Evolutionary conservation across 352 stramenopile species (phyloP).

Genomic region (Globisporangium cylindrosporum): DNA sequence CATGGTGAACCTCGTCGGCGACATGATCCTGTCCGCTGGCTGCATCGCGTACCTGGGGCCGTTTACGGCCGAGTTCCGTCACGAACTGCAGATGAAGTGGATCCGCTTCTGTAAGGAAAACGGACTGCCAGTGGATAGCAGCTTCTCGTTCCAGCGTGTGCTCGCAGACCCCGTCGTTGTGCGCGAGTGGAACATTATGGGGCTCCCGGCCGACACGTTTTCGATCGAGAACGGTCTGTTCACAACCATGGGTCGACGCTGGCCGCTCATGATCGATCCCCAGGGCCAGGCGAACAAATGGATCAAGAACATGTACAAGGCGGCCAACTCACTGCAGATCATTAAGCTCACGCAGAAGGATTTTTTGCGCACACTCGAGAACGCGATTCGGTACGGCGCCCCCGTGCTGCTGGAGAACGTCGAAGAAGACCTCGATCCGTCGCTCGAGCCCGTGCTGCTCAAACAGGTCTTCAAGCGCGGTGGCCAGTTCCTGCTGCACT

Average conservation of each 20-base stretch:
- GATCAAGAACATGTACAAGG: constrained; percentile 95
- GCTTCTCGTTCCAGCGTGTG: constrained; percentile 84
- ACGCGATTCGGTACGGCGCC: constrained; percentile 88
- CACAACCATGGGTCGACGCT: constrained; percentile 87
- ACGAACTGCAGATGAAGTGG: constrained; percentile 86
- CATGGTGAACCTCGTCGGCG: constrained; percentile 90
- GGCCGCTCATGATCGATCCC: constrained; percentile 97
- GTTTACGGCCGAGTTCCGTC: constrained; percentile 86
- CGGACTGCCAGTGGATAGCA: constrained; percentile 77
- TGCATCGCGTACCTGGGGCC: constrained; percentile 92
- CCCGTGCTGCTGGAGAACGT: constrained; percentile 94
- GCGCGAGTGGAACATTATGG: constrained; percentile 92
- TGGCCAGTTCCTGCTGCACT: constrained; percentile 83
- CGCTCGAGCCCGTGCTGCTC: constrained; percentile 89
- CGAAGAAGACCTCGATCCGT: constrained; percentile 92
- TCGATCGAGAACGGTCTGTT: constrained; percentile 94
- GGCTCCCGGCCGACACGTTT: constrained; percentile 90
- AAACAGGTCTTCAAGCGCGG: constrained; percentile 94
- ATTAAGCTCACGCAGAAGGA: constrained; percentile 93
- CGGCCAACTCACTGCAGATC: constrained; percentile 73
- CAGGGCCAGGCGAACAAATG: constrained; percentile 96
- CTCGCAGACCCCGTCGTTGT: constrained; percentile 85
- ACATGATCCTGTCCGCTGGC: constrained; percentile 91
- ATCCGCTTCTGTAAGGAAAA: constrained; percentile 75
- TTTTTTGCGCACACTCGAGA: constrained; percentile 91